Conservation (phyloP, 306 rosid genomes). For the Prunus fruticosa region DNA sequence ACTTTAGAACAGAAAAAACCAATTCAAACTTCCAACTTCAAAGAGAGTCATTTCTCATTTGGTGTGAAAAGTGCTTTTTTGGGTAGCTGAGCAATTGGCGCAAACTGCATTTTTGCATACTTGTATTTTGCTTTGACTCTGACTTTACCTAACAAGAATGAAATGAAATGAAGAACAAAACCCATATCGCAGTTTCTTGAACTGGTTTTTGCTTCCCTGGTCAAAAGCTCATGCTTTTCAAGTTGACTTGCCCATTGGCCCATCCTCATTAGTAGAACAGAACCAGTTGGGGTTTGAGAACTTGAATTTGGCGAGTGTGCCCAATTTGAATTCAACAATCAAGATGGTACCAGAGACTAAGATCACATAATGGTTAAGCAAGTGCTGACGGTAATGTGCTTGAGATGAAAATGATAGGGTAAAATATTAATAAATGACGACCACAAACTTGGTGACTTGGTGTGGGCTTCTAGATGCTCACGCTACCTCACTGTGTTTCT, state of each 20-base stretch:
- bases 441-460: not conserved
- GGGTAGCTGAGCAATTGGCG: constrained; percentile 7
- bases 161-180: not conserved
- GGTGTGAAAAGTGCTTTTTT: not conserved
- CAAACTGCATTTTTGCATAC: not conserved
- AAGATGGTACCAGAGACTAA: not conserved
- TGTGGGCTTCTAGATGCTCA: constrained; percentile 2
- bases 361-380: not conserved
- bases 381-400: not conserved
- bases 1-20: not conserved
- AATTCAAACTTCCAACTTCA: not conserved
- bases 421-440: not conserved
- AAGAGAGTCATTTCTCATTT: not conserved
- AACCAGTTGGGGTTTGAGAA: constrained; percentile 1
- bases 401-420: not conserved
- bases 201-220: not conserved
- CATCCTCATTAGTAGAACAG: not conserved
- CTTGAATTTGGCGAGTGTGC: not conserved
- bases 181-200: not conserved
- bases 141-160: constrained; percentile 1
- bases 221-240: constrained; percentile 4
- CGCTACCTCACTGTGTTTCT: not conserved
- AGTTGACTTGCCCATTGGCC: not conserved
- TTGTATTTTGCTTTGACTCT: not conserved
- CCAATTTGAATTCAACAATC: not conserved